These are phyloP conservation scores for Phytopythium sindhum DNA, from an alignment of 352 stramenopile species.

Conservation along the genomic window DNA sequence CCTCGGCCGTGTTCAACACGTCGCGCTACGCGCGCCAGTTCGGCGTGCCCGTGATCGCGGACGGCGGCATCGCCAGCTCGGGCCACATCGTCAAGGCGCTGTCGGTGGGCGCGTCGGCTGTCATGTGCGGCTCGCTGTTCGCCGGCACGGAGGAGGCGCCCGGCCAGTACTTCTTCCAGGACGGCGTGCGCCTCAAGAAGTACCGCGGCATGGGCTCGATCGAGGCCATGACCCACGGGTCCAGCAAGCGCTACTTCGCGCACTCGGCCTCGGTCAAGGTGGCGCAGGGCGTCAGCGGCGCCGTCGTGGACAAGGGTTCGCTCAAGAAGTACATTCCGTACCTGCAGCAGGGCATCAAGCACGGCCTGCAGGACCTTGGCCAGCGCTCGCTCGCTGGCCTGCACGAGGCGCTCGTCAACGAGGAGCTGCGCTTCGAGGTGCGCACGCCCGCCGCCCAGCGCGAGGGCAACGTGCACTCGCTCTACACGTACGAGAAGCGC, in stretches of 20 bases:
- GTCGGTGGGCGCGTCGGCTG: slow-evolving; percentile 94
- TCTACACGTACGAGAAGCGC: slow-evolving; percentile 97
- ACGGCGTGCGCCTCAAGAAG: slow-evolving; percentile 99
- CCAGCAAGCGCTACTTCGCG: slow-evolving; percentile 96
- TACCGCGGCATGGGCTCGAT: slow-evolving; percentile 98
- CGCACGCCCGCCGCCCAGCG: slow-evolving; percentile 98
- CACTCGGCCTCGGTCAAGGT: slow-evolving; percentile 95
- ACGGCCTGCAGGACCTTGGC: slow-evolving; percentile 98
- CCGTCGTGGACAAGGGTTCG: slow-evolving; percentile 99
- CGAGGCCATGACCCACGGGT: slow-evolving; percentile 99
- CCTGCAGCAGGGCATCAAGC: slow-evolving; percentile 97
- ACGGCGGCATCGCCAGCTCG: slow-evolving; percentile 98
- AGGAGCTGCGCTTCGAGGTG: slow-evolving; percentile 95
- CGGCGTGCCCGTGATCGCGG: slow-evolving; percentile 97
- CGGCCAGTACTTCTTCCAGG: slow-evolving; percentile 99
- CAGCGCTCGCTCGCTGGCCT: slow-evolving; percentile 89
- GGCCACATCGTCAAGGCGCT: slow-evolving; percentile 99
- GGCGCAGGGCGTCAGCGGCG: slow-evolving; percentile 98
- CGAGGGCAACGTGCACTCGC: slow-evolving; percentile 98
- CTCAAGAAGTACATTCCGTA: slow-evolving; percentile 99
- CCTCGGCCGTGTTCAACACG: slow-evolving; percentile 98
- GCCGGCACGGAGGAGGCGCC: slow-evolving; percentile 99
- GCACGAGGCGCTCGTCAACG: slow-evolving; percentile 75
- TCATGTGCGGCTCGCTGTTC: slow-evolving; percentile 99
- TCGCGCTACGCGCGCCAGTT: slow-evolving; percentile 94